Evolutionary conservation across 345 rosid genomes (phyloP).

Genomic region (Eucalyptus marginata): DNA sequence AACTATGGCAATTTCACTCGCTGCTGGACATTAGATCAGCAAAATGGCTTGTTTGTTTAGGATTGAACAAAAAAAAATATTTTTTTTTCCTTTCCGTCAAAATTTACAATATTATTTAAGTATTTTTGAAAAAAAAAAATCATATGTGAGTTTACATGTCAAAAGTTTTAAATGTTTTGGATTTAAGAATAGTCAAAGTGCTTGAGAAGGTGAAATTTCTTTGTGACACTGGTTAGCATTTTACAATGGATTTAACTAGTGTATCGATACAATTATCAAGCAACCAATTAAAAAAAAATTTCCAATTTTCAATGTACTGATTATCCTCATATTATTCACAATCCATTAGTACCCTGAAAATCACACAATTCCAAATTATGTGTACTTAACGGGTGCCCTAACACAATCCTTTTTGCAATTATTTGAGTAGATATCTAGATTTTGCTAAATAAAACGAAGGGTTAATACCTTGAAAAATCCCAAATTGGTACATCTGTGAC

Average conservation of each 20-base stretch:
- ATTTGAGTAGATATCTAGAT: not conserved
- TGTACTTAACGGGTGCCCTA: not conserved
- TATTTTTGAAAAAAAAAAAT: not conserved
- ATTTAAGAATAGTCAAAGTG: not conserved
- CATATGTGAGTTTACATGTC: not conserved
- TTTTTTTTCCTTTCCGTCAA: not conserved
- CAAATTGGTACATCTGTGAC: too few species aligned
- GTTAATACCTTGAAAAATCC: too few species aligned
- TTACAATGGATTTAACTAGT: not conserved
- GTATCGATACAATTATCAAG: not conserved
- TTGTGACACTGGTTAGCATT: not conserved
- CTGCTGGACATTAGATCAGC: not conserved
- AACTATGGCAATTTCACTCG: not conserved
- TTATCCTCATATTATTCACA: not conserved
- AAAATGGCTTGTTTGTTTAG: not conserved
- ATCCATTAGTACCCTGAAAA: not conserved
- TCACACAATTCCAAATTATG: not conserved
- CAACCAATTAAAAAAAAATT: not conserved
- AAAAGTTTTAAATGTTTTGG: not conserved
- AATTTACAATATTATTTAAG: not conserved
- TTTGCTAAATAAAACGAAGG: too few species aligned
- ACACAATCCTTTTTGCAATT: not conserved
- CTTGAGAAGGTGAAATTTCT: not conserved
- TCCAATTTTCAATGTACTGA: accelerated
- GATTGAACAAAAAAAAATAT: not conserved